Evolutionary conservation across 768 basidiomycete genomes (phyloP).

Genomic region (Chalciporus sphaerocephalus): DNA sequence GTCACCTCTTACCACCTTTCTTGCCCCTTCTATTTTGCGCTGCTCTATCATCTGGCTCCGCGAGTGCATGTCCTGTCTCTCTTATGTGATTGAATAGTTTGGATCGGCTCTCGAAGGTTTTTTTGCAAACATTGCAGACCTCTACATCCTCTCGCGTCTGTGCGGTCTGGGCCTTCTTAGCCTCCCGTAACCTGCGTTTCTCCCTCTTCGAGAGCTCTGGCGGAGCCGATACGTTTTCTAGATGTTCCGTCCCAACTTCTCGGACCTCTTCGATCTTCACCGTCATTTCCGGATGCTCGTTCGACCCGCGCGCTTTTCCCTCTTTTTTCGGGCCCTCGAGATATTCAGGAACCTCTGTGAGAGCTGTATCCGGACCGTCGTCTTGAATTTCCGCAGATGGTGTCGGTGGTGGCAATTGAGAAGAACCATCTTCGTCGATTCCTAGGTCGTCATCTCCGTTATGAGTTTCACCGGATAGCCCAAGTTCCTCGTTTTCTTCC

Average conservation of each 20-base stretch:
- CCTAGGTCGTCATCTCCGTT: slow-evolving; percentile 19
- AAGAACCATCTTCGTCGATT: slow-evolving; percentile 3
- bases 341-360: background rate
- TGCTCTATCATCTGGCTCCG: slow-evolving; percentile 30
- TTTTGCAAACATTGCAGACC: slow-evolving; percentile 68
- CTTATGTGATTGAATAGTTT: slow-evolving; percentile 73
- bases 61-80: slow-evolving; percentile 65
- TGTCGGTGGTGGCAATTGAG: slow-evolving; percentile 15
- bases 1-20: slow-evolving; percentile 21
- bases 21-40: slow-evolving; percentile 35
- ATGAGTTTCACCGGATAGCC: slow-evolving; percentile 38
- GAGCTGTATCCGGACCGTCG: slow-evolving; percentile 1
- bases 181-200: slow-evolving; percentile 71
- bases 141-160: slow-evolving; percentile 13
- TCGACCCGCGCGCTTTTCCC: slow-evolving; percentile 7
- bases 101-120: slow-evolving; percentile 60
- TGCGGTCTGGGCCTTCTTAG: slow-evolving; percentile 49
- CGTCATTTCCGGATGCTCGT: slow-evolving; percentile 8
- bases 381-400: slow-evolving; percentile 6
- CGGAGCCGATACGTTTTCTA: slow-evolving; percentile 2
- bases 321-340: slow-evolving; percentile 7
- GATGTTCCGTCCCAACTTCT: background rate
- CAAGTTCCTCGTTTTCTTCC: slow-evolving; percentile 65
- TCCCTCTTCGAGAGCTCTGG: slow-evolving; percentile 68
- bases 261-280: slow-evolving; percentile 6